Evolutionary conservation across 495 filamentous ascomycete species (phyloP), one percentile per base, ranked within the genome.

Genomic region (Penicillium ochrochloron): DNA sequence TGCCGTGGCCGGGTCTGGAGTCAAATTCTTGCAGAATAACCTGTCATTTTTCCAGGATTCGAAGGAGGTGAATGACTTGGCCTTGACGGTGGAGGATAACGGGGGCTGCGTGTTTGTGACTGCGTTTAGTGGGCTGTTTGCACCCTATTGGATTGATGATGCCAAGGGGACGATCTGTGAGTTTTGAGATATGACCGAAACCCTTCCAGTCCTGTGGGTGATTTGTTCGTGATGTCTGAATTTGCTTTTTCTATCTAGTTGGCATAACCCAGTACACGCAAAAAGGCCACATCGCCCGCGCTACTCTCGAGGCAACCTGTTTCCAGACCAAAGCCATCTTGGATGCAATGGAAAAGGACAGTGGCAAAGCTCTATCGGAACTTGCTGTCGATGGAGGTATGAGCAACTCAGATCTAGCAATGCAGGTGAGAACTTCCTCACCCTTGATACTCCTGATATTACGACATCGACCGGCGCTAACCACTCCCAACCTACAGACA

Each of bases 71-170:
- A 91, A 86, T 58, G 89, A 93, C 37, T 81, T 97, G 31, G 94
- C 94, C 12, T 83, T 84, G 63, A 89, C 86, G 3, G 94, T 97
- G 5, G 71, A 88, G 25, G 91, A 98, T 65, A 97, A 91, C 63
- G 94, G 94, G 48, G 94, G 94, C 5, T 92, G 94, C 52, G 88
- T 97, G 9, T 98, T 98, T 70, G 94, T 98, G 52, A 97, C 94
- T 14, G 94, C 94, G 6, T 98, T 98, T 74, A 96, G 92, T 74
- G 94, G 94, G 7, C 83, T 98, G 2, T 97, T 97, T 78, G 94
- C 94, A 4, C 94, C 94, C 6, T 97, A 97, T 72, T 98, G 94
- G 94, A 95, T 97, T 66, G 94, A 97, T 70, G 92, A 97, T 78
- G 94, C 93, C 7, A 92, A 93, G 75, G 94, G 94, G 23, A 97